Evolutionary conservation across 108 stramenopile species (phyloP).

Genomic region (Conticribra weissflogii): DNA sequence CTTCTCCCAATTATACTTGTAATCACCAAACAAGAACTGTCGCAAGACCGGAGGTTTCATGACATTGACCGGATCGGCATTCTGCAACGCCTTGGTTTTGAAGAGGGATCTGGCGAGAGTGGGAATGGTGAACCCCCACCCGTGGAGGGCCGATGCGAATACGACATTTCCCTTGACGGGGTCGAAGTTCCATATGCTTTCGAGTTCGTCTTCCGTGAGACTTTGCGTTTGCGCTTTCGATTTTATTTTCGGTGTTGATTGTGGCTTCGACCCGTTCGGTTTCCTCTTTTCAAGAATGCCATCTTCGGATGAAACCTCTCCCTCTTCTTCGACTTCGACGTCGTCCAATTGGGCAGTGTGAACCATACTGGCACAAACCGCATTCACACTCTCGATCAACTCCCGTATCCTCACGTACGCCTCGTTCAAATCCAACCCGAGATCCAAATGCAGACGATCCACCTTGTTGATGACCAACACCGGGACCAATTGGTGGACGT

Average conservation of each 20-base stretch:
- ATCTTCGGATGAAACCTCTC: too few species aligned
- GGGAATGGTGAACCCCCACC: constrained; percentile 94
- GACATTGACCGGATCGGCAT: too few species aligned
- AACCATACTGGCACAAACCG: constrained; percentile 79
- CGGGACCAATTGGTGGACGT: constrained; percentile 85
- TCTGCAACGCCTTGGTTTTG: constrained; percentile 71
- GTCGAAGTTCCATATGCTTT: constrained; percentile 90
- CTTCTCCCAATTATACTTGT: constrained; percentile 56
- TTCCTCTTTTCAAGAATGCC: too few species aligned
- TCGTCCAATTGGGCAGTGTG: constrained; percentile 46
- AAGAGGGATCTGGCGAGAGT: constrained; percentile 77
- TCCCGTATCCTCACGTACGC: constrained; percentile 90
- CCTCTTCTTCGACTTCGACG: constrained; percentile 23
- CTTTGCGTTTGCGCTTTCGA: too few species aligned
- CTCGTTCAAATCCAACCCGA: constrained; percentile 81
- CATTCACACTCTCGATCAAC: constrained; percentile 95
- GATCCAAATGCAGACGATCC: constrained; percentile 84
- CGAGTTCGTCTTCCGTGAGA: too few species aligned
- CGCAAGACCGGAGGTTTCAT: constrained; percentile 79
- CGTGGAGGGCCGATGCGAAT: constrained; percentile 92
- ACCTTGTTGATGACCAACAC: constrained; percentile 94
- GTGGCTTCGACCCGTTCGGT: too few species aligned
- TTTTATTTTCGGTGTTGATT: too few species aligned
- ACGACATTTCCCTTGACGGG: constrained; percentile 94
- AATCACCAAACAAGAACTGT: constrained; percentile 82